Evolutionary conservation across 306 rosid genomes (phyloP), one percentile per base, ranked within the genome.

Genomic region (Dryas octopetala): DNA sequence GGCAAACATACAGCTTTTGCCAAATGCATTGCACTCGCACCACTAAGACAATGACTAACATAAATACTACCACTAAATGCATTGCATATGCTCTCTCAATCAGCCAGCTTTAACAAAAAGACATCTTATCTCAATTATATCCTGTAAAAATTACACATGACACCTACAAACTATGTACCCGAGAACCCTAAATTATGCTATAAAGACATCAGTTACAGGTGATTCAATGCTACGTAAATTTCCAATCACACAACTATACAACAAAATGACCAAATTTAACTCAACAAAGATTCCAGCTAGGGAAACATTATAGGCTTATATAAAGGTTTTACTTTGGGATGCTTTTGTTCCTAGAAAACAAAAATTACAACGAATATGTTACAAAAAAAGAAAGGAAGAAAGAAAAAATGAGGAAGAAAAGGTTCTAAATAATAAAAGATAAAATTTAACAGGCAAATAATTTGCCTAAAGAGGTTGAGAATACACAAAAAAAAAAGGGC

Each of bases 401-500:
- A 60, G 62, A 48, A 70, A 32, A 60, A 76, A 44, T 11, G 46
- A 72, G 65, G 9, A 48, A 50, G 15, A 79, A 58, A 60, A 48
- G 6, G 48, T 48, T 73, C 48, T 61, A 47, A 8, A 47, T 15
- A 50, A 73, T 1, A 58, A 58, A 43, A 13, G 54, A 70, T 40
- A 46, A 44, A 55, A 23, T 19, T 26, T 43, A 19, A 43, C 26
- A 41, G 9, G 53, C 40, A 58, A 57, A 7, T 70, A 54, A 1
- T 43, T 9, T 44, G 66, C 57, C 76, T 73, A 45, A 5, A 38
- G 60, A 28, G 77, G 76, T 59, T 38, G 69, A 69, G 85, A 78
- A 73, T 81, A 61, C 88, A 83, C 83, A 83, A 75, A 75, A 61
- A 51, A 77, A 74, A 81, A 61, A 46, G 26, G 49, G 68, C 54